phyloP scores from a whole-genome alignment of 306 rosid species.

The Dalbergia cochinchinensis region DNA sequence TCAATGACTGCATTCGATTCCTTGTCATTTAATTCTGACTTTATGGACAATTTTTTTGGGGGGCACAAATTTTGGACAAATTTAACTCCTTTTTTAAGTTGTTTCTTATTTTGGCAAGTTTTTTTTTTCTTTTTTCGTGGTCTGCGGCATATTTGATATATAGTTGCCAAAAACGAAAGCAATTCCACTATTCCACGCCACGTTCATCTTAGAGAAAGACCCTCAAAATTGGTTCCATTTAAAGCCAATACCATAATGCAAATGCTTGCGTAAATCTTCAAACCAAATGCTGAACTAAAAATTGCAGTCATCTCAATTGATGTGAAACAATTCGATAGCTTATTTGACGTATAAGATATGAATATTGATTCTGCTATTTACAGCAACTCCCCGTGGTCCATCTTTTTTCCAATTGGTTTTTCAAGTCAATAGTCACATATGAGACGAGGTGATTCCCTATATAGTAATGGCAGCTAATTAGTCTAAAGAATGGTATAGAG shows the following conservation, averaged over 20 bases:
- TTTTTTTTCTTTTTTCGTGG: too few species aligned
- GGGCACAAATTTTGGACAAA: too few species aligned
- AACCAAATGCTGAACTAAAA: neutral
- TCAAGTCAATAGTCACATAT: conserved; percentile 25
- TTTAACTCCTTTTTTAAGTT: too few species aligned
- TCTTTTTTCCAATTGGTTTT: neutral
- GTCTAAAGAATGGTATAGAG: conserved; percentile 44
- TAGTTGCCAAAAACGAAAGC: neutral
- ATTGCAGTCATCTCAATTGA: neutral
- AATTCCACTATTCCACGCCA: neutral
- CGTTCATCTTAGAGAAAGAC: neutral
- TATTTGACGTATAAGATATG: neutral
- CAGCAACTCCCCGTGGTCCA: neutral
- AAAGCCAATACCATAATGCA: neutral
- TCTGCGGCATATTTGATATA: neutral
- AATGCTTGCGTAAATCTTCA: neutral
- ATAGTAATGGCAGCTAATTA: conserved; percentile 34
- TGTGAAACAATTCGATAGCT: neutral
- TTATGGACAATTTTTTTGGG: too few species aligned
- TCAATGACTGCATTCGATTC: neutral
- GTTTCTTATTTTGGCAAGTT: too few species aligned
- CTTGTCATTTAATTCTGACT: too few species aligned
- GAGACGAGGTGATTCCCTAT: conserved; percentile 37
- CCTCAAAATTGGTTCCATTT: neutral
- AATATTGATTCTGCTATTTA: neutral